These are phyloP conservation scores for Haematococcus sp. DNA, from an alignment of 139 green algal species.

Conservation along the genomic window DNA sequence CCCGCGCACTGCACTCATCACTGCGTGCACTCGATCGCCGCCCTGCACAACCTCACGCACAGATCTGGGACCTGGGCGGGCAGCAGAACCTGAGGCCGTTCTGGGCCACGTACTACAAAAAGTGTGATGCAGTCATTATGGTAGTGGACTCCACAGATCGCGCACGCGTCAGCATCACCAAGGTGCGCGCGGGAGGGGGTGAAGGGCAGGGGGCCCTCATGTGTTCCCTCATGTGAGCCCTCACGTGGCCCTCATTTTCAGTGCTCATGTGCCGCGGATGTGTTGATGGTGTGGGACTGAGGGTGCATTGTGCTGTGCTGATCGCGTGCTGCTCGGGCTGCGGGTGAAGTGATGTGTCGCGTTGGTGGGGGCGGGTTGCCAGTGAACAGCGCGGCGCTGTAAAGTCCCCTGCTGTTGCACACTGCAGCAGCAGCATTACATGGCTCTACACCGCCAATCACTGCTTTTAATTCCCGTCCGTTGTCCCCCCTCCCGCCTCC, in stretches of 20 bases:
- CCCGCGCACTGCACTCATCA: too few relatives aligned
- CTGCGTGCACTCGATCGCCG: neutral
- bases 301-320: too few relatives aligned
- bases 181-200: slow-evolving; percentile 30
- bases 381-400: too few relatives aligned
- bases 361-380: too few relatives aligned
- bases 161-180: slow-evolving; percentile 67
- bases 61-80: slow-evolving; percentile 73
- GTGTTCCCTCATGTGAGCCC: too few relatives aligned
- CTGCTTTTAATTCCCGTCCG: too few relatives aligned
- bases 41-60: neutral
- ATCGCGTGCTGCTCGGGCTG: neutral
- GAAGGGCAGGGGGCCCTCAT: neutral
- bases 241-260: neutral
- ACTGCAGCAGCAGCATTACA: too few relatives aligned
- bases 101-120: slow-evolving; percentile 87
- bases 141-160: slow-evolving; percentile 89
- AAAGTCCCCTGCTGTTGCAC: too few relatives aligned
- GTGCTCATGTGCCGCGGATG: neutral
- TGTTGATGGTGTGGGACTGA: too few relatives aligned
- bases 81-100: slow-evolving; percentile 83
- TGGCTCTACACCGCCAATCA: too few relatives aligned
- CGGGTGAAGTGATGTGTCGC: too few relatives aligned
- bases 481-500: too few relatives aligned
- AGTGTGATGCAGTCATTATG: slow-evolving; percentile 75